Evolutionary conservation across 2,329 filamentous ascomycete genomes (phyloP).

Genomic region (Talaromyces amestolkiae): DNA sequence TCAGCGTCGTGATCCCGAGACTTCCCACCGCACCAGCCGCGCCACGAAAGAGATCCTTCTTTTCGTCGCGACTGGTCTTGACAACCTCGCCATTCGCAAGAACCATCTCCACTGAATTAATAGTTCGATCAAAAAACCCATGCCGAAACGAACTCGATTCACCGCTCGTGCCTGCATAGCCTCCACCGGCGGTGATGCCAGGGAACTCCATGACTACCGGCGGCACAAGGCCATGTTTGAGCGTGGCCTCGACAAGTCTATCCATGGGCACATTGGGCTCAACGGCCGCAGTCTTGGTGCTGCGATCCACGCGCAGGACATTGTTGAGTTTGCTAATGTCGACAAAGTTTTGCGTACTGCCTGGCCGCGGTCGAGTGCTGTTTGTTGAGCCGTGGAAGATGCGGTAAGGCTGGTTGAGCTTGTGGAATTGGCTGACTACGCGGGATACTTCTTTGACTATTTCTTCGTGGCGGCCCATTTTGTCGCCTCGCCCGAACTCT

Average conservation of each 20-base stretch:
- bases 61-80: constrained; percentile 43
- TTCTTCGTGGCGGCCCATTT: constrained; percentile 17
- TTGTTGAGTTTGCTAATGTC: constrained; percentile 29
- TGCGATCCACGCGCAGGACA: constrained; percentile 34
- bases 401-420: constrained; percentile 60
- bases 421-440: constrained; percentile 35
- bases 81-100: constrained; percentile 58
- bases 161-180: constrained; percentile 62
- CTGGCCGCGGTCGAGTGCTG: constrained; percentile 61
- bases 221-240: constrained; percentile 56
- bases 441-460: constrained; percentile 18
- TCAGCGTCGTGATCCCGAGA: constrained; percentile 58
- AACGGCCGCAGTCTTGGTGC: constrained; percentile 58
- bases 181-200: constrained; percentile 66
- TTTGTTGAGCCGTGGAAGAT: constrained; percentile 77
- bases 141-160: constrained; percentile 63
- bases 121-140: constrained; percentile 64
- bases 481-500: background rate
- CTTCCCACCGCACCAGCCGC: constrained; percentile 61
- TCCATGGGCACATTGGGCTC: constrained; percentile 72
- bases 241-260: constrained; percentile 56
- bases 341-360: constrained; percentile 16
- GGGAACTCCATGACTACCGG: constrained; percentile 71
- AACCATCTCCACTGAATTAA: constrained; percentile 63
- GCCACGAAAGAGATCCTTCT: constrained; percentile 57